Base-by-base conservation (phyloP, 2,329 filamentous ascomycete genomes). In the Aspergillus pseudoglaucus region DNA sequence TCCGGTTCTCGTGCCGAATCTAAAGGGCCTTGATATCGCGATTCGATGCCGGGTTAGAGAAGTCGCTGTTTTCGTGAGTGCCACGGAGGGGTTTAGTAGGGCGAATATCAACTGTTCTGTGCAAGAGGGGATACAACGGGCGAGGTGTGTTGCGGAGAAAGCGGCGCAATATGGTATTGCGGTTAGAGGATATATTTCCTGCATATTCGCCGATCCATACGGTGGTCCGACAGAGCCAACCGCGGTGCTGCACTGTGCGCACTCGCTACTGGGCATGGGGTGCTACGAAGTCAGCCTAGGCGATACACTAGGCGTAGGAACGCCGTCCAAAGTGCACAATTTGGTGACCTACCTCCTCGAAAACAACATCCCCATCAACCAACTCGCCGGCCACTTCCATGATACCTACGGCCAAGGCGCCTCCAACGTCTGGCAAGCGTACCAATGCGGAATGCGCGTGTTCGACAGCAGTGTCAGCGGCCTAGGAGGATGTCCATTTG, bases 281-380 rank as follows among this genome's bases (percentile, higher is more conserved):
- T 90, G 88, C 17, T 88, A 95, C 62, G 89, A 95, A 74, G 90
- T 96, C 56, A 87, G 87, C 1, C 79, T 95, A 0, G 90, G 89
- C 6, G 90, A 95, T 62, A 96, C 90, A 0, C 91, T 90, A 0
- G 90, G 90, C 15, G 90, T 94, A 79, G 90, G 90, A 27, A 94
- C 88, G 44, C 61, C 63, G 40, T 56, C 48, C 10, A 58, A 64
- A 17, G 65, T 68, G 1, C 58, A 54, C 17, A 52, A 47, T 73
- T 7, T 44, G 49, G 3, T 64, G 66, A 40, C 58, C 73, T 3
- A 47, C 58, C 0, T 30, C 25, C 10, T 12, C 10, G 25, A 30
- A 2, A 53, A 63, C 22, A 85, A 84, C 0, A 77, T 94, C 15
- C 77, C 84, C 17, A 78, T 77, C 47, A 81, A 83, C 58, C 84